Base-by-base conservation (phyloP, 306 rosid genomes). In the Arachis stenosperma region DNA sequence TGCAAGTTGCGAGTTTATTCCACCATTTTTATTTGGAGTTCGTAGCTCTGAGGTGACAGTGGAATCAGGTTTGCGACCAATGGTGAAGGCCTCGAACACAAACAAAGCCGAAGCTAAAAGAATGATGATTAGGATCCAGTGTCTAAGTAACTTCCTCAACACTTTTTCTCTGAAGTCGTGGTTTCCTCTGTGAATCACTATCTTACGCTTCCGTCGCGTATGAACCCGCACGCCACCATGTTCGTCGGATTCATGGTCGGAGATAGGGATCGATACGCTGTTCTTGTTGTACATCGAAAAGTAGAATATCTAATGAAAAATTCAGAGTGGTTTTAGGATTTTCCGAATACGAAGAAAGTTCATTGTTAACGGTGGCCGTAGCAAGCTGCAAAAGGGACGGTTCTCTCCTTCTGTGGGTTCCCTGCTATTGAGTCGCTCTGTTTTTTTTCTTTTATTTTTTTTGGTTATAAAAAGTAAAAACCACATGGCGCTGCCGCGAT, bases 171-270 rank as follows among this genome's bases (percentile, higher is more conserved):
- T 14, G 14, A 48, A 11, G 14, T 48, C 54, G 54, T 12, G 12
- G 17, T 11, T 48, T n/a, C 5, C 54, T 48, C 54, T 11, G 76
- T 85, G 75, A 12, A 73, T 64, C 60, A 79, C 71, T 79, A 86
- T 94, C 89, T 78, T 89, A 51, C 92, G 96, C 81, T 91, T 91
- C 65, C 91, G 83, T 11, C 96, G 88, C 43, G 80, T 86, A 33
- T 90, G 96, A 56, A 68, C 84, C 13, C 96, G 94, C 84, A 78
- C 77, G 50, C 94, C 85, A 71, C 90, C 88, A 68, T 78, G 86
- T 14, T 93, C 98, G 67, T 91, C 96, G 53, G 83, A 9, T 13
- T 93, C 98, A 5, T 89, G 88, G 60, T 88, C 98, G 41, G 96
- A 80, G 70, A 93, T 73, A 7, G 88, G n/a, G 83, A 93, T 88